Percentiles rank a stretch among this genome's conserved stretches.
These are phyloP conservation scores for Gleditsia sinensis DNA, from an alignment of 306 rosid species.

Conservation along the genomic window DNA sequence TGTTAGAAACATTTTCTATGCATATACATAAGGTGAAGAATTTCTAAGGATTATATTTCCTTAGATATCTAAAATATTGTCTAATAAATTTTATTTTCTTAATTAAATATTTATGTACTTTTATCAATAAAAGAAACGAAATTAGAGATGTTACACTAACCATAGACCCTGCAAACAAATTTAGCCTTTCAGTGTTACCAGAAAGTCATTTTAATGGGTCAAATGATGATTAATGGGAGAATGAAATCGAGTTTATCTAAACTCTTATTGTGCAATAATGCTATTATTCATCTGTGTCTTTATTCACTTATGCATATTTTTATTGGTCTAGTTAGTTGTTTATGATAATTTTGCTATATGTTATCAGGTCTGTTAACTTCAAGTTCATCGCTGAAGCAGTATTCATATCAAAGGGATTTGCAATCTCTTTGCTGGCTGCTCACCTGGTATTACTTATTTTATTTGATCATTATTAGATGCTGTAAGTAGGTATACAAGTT, in stretches of 20 bases:
- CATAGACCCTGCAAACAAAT: not conserved
- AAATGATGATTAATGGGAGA: not conserved
- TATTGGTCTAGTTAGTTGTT: not conserved
- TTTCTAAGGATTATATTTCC: too few species aligned
- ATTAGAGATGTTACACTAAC: too few species aligned
- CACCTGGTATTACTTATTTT: conserved; percentile 48
- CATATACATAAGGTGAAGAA: too few species aligned
- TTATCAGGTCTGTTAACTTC: too few species aligned
- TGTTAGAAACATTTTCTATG: too few species aligned
- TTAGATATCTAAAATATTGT: too few species aligned
- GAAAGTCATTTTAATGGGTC: not conserved
- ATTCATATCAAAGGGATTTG: conserved; percentile 56
- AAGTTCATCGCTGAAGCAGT: conserved; percentile 61
- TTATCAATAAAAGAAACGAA: too few species aligned
- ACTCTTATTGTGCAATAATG: not conserved
- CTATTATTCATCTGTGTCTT: not conserved
- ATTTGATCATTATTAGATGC: conserved; percentile 60
- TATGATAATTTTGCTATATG: conserved; percentile 38
- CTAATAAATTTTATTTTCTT: too few species aligned
- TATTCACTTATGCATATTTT: not conserved
- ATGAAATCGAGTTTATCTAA: not conserved
- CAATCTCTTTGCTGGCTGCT: conserved; percentile 46
- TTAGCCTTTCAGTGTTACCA: not conserved
- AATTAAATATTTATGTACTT: too few species aligned
- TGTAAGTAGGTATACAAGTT: conserved; percentile 61